A percentile compares a stretch with the other conserved stretches of the same genome.
These are phyloP conservation scores for Clitopilus passeckerianus DNA, from an alignment of 768 basidiomycete species.

Conservation along the genomic window DNA sequence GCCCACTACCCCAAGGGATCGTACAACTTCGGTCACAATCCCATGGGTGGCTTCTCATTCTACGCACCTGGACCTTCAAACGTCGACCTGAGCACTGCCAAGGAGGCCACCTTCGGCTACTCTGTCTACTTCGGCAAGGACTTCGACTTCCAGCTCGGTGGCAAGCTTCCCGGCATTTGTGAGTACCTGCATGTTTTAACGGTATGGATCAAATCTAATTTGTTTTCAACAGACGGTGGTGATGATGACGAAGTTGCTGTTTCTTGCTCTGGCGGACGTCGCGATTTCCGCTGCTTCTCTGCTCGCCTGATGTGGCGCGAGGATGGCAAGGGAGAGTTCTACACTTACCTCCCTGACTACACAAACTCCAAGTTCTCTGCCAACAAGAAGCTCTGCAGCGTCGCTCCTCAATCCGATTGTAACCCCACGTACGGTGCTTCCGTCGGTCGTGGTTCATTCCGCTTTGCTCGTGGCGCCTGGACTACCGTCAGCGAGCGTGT, in stretches of 20 bases:
- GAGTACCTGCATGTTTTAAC: slow-evolving; percentile 18
- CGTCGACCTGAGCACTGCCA: slow-evolving; percentile 54
- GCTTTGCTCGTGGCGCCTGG: slow-evolving; percentile 60
- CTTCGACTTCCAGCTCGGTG: slow-evolving; percentile 63
- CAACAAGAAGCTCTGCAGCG: slow-evolving; percentile 46
- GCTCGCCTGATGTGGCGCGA: slow-evolving; percentile 68
- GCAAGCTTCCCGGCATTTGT: slow-evolving; percentile 74
- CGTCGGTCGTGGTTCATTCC: slow-evolving; percentile 66
- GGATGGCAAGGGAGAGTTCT: slow-evolving; percentile 57
- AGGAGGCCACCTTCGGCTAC: slow-evolving; percentile 61
- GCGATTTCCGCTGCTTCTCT: slow-evolving; percentile 53
- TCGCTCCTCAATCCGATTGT: slow-evolving; percentile 44
- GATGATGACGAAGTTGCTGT: slow-evolving; percentile 39
- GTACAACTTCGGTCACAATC: slow-evolving; percentile 40
- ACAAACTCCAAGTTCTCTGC: slow-evolving; percentile 30
- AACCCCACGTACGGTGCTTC: slow-evolving; percentile 64
- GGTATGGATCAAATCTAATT: slow-evolving; percentile 1
- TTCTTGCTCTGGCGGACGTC: slow-evolving; percentile 62
- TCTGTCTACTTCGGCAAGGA: slow-evolving; percentile 58
- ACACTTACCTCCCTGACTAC: slow-evolving; percentile 63
- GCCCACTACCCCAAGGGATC: slow-evolving; percentile 55
- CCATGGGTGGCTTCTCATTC: slow-evolving; percentile 63
- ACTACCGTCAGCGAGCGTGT: slow-evolving; percentile 67
- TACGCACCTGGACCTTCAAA: slow-evolving; percentile 55
- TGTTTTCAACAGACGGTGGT: slow-evolving; percentile 44